phyloP scores from a whole-genome alignment of 2,329 filamentous ascomycete species.

The Sclerotinia borealis region DNA sequence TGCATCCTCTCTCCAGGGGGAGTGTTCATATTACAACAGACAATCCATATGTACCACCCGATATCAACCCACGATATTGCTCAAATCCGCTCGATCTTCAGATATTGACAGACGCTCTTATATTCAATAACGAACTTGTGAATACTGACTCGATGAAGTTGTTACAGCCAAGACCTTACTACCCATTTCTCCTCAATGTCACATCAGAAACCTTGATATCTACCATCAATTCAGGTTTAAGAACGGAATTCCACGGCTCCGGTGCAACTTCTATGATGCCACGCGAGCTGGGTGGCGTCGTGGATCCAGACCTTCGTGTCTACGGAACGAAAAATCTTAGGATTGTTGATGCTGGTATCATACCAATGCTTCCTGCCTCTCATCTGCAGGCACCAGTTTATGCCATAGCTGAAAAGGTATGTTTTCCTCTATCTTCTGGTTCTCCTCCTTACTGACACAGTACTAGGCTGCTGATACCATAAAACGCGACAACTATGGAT shows the following conservation, averaged over 20 bases:
- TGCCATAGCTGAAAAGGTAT: slow-evolving; percentile 24
- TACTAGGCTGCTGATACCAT: slow-evolving; percentile 26
- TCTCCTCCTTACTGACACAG: neutral
- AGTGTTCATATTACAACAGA: slow-evolving; percentile 47
- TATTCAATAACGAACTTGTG: slow-evolving; percentile 25
- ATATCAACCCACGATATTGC: slow-evolving; percentile 39
- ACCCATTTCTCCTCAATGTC: slow-evolving; percentile 21
- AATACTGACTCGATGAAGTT: slow-evolving; percentile 23
- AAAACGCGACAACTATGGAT: slow-evolving; percentile 20
- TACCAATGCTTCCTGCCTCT: slow-evolving; percentile 17
- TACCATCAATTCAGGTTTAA: slow-evolving; percentile 19
- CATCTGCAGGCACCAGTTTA: slow-evolving; percentile 21
- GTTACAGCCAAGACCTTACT: slow-evolving; percentile 20
- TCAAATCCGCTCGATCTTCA: slow-evolving; percentile 26
- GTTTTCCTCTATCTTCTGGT: slow-evolving; percentile 15
- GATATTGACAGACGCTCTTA: slow-evolving; percentile 21
- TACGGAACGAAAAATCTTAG: slow-evolving; percentile 20
- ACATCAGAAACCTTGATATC: slow-evolving; percentile 19
- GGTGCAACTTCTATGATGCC: slow-evolving; percentile 25
- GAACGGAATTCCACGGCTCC: slow-evolving; percentile 25
- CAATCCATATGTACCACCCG: slow-evolving; percentile 36
- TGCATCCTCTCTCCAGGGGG: slow-evolving; percentile 52
- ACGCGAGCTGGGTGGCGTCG: slow-evolving; percentile 19
- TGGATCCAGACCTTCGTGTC: slow-evolving; percentile 21
- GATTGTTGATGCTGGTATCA: slow-evolving; percentile 24